A percentile compares a stretch with the other conserved stretches of the same genome.
Evolutionary conservation across 176 grass and related monocot species (phyloP).

Genomic region (Stipa capillata): DNA sequence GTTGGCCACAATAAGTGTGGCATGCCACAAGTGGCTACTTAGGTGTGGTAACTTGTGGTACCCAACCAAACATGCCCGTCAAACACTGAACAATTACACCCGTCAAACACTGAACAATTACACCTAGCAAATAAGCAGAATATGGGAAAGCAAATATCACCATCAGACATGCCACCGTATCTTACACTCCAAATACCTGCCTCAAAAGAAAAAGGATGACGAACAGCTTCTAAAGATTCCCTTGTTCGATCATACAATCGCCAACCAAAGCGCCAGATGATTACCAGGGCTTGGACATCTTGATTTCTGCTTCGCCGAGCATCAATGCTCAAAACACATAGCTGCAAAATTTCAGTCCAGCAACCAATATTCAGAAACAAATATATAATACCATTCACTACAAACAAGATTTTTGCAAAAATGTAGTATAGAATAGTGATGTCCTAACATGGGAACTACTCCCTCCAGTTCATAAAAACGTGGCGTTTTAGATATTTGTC

Average conservation of each 20-base stretch:
- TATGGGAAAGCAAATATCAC: neutral
- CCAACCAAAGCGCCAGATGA: conserved; percentile 21
- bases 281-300: conserved; percentile 16
- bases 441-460: neutral
- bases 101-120: neutral
- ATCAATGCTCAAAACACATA: neutral
- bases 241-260: conserved; percentile 38
- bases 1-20: too few relatives aligned
- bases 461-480: too few relatives aligned
- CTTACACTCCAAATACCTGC: neutral
- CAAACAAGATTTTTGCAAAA: neutral
- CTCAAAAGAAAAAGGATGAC: neutral
- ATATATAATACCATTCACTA: neutral
- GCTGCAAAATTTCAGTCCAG: neutral
- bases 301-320: conserved; percentile 34
- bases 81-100: too few relatives aligned
- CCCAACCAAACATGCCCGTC: too few relatives aligned
- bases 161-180: neutral
- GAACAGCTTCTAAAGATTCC: neutral
- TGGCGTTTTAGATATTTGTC: neutral
- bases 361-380: neutral
- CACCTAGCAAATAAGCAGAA: neutral
- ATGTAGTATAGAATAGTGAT: neutral
- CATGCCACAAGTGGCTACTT: too few relatives aligned
- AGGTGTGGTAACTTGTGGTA: too few relatives aligned